Base-by-base conservation (phyloP, 1,284 basidiomycete species). In the Trichosporon faecale region DNA sequence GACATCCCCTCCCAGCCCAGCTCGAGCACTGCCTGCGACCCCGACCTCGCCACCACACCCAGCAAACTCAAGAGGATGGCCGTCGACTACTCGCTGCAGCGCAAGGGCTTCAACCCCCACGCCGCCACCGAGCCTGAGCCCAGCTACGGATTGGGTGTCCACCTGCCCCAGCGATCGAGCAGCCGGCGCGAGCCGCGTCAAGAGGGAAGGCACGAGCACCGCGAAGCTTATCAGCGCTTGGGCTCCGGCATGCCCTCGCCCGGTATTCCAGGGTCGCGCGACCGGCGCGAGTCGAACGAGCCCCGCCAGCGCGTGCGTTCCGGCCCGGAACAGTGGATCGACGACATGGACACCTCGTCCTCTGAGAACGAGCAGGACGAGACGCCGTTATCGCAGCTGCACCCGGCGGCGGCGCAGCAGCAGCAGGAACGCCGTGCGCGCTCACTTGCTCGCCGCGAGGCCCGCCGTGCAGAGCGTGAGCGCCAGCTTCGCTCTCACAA, bases 371-470 rank as follows among this genome's bases (percentile, higher is more conserved):
- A 66, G 7, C 67, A 68, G n/a, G 80, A 81, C 65, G 81, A 83
- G 69, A 75, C 77, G 1, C 80, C 82, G 1, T 71, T 83, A 4
- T 78, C 78, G 6, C 68, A 77, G 64, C 68, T 80, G 3, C 78
- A 82, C 66, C 82, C 82, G 18, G 70, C 75, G 12, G 80, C 79
- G 1, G 70, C 76, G 1, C 75, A 72, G 12, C 76, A 74, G 1
- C 76, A 82, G 64, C 71, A 72, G 66, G 61, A 69, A 18, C 66
- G 72, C 0, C 52, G 65, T 0, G 70, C 64, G 1, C 67, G 65
- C 3, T 63, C 63, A 14, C 63, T 65, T 9, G 66, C 68, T 23
- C 70, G 69, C 18, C 70, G 73, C 6, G 73, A 68, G 29, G 70
- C 68, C 0, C 69, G 73, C 23, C 65, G 73, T 2, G 73, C 71